Percentiles rank a stretch among this genome's conserved stretches.
These are phyloP conservation scores for Ehretia macrophylla DNA, from an alignment of 257 asterid species.

Conservation along the genomic window DNA sequence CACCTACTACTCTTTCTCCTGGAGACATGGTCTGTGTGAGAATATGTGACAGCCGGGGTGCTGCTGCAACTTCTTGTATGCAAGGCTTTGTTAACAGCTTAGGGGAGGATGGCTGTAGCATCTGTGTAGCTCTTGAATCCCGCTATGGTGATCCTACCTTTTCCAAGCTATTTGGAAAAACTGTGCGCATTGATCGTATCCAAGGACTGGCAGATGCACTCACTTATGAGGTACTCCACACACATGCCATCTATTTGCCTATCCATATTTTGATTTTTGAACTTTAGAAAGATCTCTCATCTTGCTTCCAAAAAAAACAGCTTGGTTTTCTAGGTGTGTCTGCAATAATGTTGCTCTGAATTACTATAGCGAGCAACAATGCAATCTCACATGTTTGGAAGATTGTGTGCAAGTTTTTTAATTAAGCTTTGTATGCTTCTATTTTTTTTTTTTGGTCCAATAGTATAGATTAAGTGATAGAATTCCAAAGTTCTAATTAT, in stretches of 20 bases:
- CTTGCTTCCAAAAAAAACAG: not conserved
- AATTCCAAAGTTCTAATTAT: too few relatives aligned
- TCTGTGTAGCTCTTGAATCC: slow-evolving; percentile 87
- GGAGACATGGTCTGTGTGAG: slow-evolving; percentile 99
- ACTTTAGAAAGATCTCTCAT: not conserved
- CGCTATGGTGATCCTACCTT: slow-evolving; percentile 91
- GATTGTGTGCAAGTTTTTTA: too few relatives aligned
- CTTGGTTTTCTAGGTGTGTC: too few relatives aligned
- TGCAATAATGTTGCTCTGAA: too few relatives aligned
- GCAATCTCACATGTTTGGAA: too few relatives aligned
- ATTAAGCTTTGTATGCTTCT: too few relatives aligned
- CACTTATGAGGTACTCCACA: slow-evolving; percentile 75
- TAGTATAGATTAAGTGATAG: too few relatives aligned
- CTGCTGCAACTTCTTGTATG: slow-evolving; percentile 85
- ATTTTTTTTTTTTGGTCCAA: too few relatives aligned
- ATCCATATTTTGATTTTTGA: not conserved
- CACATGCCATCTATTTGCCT: not conserved
- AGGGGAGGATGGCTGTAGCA: slow-evolving; percentile 93
- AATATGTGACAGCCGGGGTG: slow-evolving; percentile 84
- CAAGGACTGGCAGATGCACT: slow-evolving; percentile 91
- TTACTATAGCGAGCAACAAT: too few relatives aligned
- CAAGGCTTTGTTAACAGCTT: slow-evolving; percentile 88
- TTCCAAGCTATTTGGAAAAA: slow-evolving; percentile 85
- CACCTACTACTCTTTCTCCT: slow-evolving; percentile 92
- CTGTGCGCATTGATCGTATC: slow-evolving; percentile 87